Conservation (phyloP, 2,329 filamentous ascomycete genomes). For the Clonostachys solani region DNA sequence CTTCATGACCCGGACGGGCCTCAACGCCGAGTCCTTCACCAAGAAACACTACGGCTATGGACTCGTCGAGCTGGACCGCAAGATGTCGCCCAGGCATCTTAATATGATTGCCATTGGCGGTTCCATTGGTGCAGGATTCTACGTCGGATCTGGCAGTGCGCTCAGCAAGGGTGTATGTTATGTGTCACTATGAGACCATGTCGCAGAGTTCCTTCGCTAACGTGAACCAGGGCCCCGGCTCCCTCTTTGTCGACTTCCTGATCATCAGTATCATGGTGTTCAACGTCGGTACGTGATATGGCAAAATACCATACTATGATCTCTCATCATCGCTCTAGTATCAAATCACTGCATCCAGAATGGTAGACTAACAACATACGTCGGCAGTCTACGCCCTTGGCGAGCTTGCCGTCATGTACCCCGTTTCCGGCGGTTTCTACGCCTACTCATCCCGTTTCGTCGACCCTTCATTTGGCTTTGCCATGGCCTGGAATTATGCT, state of each 20-base stretch:
- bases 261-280: slow-evolving; percentile 59
- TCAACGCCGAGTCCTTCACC: slow-evolving; percentile 32
- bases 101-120: slow-evolving; percentile 61
- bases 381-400: slow-evolving; percentile 54
- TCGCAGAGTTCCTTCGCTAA: too few species aligned
- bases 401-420: slow-evolving; percentile 58
- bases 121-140: slow-evolving; percentile 60
- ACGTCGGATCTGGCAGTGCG: slow-evolving; percentile 54
- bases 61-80: slow-evolving; percentile 21
- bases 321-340: too few species aligned
- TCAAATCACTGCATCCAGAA: too few species aligned
- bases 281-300: slow-evolving; percentile 37
- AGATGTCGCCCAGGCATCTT: slow-evolving; percentile 40
- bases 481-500: slow-evolving; percentile 43
- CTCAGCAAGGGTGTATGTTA: slow-evolving; percentile 36
- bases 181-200: too few species aligned
- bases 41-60: slow-evolving; percentile 22
- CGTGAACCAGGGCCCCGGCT: slow-evolving; percentile 27
- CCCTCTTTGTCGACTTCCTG: slow-evolving; percentile 43
- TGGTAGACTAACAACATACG: too few species aligned
- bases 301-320: too few species aligned
- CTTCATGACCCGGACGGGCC: slow-evolving; percentile 29
- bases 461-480: slow-evolving; percentile 55
- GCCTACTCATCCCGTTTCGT: slow-evolving; percentile 58
- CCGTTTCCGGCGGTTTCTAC: slow-evolving; percentile 60